Percentiles rank a stretch among this genome's conserved stretches.
These are phyloP conservation scores for Pyricularia grisea DNA, from an alignment of 2,329 filamentous ascomycete genomes.

Conservation along the genomic window DNA sequence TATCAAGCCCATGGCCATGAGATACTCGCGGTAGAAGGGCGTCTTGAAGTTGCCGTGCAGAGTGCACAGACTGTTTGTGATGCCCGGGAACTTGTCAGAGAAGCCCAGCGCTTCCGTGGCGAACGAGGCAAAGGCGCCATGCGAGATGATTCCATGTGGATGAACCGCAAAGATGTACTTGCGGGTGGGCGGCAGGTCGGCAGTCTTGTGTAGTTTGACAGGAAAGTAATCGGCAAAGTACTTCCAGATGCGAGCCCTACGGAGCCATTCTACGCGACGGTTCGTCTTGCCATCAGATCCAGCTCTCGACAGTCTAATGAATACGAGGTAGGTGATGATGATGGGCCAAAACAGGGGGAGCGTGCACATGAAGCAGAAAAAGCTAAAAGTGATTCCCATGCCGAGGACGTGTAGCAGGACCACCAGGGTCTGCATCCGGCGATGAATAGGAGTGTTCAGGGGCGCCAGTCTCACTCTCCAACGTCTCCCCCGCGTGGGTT, in stretches of 20 bases:
- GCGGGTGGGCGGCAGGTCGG: slow-evolving; percentile 65
- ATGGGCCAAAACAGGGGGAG: slow-evolving; percentile 89
- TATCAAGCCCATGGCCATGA: slow-evolving; percentile 76
- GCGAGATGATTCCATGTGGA: slow-evolving; percentile 89
- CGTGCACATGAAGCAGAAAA: slow-evolving; percentile 86
- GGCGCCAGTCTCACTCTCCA: slow-evolving; percentile 72
- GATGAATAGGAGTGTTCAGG: slow-evolving; percentile 59
- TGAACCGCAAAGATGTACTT: slow-evolving; percentile 98
- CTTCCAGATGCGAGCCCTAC: slow-evolving; percentile 69
- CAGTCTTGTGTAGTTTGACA: slow-evolving; percentile 75
- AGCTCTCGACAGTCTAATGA: slow-evolving; percentile 71
- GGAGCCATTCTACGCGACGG: slow-evolving; percentile 65
- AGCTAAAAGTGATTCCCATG: slow-evolving; percentile 60
- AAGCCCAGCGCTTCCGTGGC: slow-evolving; percentile 86
- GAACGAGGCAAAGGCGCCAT: slow-evolving; percentile 90
- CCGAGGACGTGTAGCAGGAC: slow-evolving; percentile 66
- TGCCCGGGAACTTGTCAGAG: slow-evolving; percentile 78
- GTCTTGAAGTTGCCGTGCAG: slow-evolving; percentile 95
- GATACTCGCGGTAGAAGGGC: slow-evolving; percentile 88
- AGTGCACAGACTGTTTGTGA: slow-evolving; percentile 87
- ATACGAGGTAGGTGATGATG: slow-evolving; percentile 67
- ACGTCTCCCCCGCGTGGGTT: not conserved
- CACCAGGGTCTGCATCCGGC: slow-evolving; percentile 68
- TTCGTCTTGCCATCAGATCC: slow-evolving; percentile 66
- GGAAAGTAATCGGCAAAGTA: slow-evolving; percentile 92